Evolutionary conservation across 2,329 filamentous ascomycete genomes (phyloP), one percentile per base, ranked within the genome.

Genomic region (Plenodomus tracheiphilus): DNA sequence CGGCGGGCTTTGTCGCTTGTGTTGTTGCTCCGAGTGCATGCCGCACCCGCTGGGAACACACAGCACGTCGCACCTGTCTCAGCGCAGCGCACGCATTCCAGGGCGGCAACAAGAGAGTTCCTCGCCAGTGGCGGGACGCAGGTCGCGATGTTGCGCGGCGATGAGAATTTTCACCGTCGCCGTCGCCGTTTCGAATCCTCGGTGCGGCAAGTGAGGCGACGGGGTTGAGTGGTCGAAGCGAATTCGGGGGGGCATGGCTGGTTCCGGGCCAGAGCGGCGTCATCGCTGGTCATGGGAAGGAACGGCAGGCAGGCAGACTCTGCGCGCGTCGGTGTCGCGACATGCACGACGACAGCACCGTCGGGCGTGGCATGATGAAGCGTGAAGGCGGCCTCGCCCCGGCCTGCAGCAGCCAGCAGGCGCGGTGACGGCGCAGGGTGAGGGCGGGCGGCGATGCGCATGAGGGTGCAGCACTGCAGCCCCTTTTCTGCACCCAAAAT

Each of bases 401-500:
- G n/a, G n/a, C n/a, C n/a, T n/a, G n/a, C n/a, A n/a, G n/a, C n/a
- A n/a, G n/a, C n/a, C n/a, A n/a, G n/a, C n/a, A n/a, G n/a, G n/a
- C n/a, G n/a, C n/a, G n/a, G n/a, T n/a, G n/a, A n/a, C n/a, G n/a
- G 45, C 45, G 45, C 43, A 38, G 45, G 21, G 51, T 51, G 43
- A 58, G 56, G 49, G 49, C 44, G 49, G 46, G 38, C 41, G 54
- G 49, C 43, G 8, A 39, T 48, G 51, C 46, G 61, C 58, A 63
- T 58, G 55, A 51, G 39, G 55, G 32, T 40, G 4, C 6, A 15
- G 9, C 9, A 32, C 6, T 51, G 39, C 41, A 54, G 52, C 62
- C 64, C 63, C 64, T 59, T 62, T 64, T 58, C 43, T 47, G 43
- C 46, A 35, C 41, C 39, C 47, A 57, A 56, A 58, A 67, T 58